Conservation (phyloP, 257 asterid species). For the Penstemon eatonii region DNA sequence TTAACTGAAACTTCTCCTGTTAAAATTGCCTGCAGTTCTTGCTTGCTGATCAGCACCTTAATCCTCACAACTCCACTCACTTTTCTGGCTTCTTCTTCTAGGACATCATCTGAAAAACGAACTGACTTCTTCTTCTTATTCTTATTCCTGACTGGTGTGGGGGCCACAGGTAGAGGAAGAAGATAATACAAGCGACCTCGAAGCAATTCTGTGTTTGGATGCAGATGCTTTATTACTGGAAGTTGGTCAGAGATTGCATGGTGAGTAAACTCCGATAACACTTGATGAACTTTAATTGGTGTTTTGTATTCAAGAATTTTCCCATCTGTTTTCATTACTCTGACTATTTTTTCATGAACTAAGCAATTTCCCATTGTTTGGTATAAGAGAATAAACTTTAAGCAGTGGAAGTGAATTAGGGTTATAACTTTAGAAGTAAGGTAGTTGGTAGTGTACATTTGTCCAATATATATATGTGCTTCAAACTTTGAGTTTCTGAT, state of each 20-base stretch:
- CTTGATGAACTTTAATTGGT: slow-evolving; percentile 56
- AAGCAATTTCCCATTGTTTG: slow-evolving; percentile 76
- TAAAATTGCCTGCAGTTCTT: slow-evolving; percentile 63
- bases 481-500: slow-evolving; percentile 9
- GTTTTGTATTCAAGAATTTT: slow-evolving; percentile 61
- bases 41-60: slow-evolving; percentile 69
- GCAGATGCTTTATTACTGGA: slow-evolving; percentile 47
- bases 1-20: slow-evolving; percentile 46
- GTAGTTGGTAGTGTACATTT: slow-evolving; percentile 23
- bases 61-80: slow-evolving; percentile 55
- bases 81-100: slow-evolving; percentile 33
- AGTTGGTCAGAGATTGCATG: slow-evolving; percentile 64
- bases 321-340: slow-evolving; percentile 67
- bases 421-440: slow-evolving; percentile 9
- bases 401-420: slow-evolving; percentile 24
- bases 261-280: slow-evolving; percentile 47
- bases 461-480: slow-evolving; percentile 38
- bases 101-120: slow-evolving; percentile 40
- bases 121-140: slow-evolving; percentile 40
- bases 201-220: slow-evolving; percentile 50
- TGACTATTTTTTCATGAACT: slow-evolving; percentile 43
- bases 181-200: slow-evolving; percentile 61
- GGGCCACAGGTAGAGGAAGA: slow-evolving; percentile 47
- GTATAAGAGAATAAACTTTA: neutral
- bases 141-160: slow-evolving; percentile 14